Conservation (phyloP, 2,329 filamentous ascomycete species). For the Penicillium hesseltinei region DNA sequence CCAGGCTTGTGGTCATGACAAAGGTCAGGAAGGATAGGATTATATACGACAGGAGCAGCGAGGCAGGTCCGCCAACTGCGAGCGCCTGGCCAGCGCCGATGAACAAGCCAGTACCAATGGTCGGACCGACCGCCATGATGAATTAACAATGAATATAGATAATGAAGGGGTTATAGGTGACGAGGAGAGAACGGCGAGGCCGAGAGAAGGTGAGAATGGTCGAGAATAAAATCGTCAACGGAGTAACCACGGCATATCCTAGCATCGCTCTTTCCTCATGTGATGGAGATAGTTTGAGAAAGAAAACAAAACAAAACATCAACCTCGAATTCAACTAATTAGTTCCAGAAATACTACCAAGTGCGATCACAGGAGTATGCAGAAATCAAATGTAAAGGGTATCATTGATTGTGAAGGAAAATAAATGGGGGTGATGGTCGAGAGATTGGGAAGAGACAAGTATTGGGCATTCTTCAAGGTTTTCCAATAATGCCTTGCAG, state of each 20-base stretch:
- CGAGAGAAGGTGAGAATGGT: neutral
- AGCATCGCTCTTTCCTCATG: constrained; percentile 15
- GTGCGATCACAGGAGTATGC: neutral
- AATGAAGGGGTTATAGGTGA: constrained; percentile 5
- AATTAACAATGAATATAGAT: constrained; percentile 22
- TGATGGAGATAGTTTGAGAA: neutral
- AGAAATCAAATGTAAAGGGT: constrained; percentile 19
- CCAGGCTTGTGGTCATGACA: constrained; percentile 47
- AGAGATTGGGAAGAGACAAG: neutral
- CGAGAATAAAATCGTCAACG: neutral
- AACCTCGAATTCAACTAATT: neutral
- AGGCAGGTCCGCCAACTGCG: constrained; percentile 52
- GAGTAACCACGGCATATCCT: neutral
- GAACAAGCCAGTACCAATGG: constrained; percentile 57
- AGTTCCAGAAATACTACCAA: neutral
- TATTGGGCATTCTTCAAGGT: neutral
- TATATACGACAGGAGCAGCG: constrained; percentile 52
- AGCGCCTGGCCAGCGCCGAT: constrained; percentile 55
- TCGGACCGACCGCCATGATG: constrained; percentile 56
- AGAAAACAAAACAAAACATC: neutral
- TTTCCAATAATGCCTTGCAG: neutral
- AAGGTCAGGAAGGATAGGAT: constrained; percentile 49
- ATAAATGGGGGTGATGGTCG: neutral
- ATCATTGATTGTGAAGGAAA: constrained; percentile 17
- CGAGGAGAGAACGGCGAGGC: neutral